Percentiles rank a stretch among this genome's conserved stretches.
Evolutionary conservation across 2,329 filamentous ascomycete genomes (phyloP).

Genomic region (Anisogramma anomala): DNA sequence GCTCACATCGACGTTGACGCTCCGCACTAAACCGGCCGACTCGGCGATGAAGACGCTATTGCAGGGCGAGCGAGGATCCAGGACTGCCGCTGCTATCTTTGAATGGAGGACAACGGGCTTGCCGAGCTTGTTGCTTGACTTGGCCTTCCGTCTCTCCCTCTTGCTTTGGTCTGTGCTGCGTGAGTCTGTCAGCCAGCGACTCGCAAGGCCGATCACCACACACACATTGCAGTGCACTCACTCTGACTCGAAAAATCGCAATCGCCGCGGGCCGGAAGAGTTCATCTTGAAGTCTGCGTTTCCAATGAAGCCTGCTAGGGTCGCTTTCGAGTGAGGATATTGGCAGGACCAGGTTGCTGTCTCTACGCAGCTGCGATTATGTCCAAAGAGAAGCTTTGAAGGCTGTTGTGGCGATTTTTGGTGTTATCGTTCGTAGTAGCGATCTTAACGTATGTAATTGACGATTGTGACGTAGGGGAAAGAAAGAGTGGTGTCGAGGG

Average conservation of each 20-base stretch:
- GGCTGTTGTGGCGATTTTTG: too few species aligned
- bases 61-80: slow-evolving; percentile 50
- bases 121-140: slow-evolving; percentile 67
- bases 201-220: slow-evolving; percentile 22
- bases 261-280: slow-evolving; percentile 64
- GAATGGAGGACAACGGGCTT: slow-evolving; percentile 69
- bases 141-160: slow-evolving; percentile 52
- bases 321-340: too few species aligned
- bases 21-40: slow-evolving; percentile 69
- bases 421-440: too few species aligned
- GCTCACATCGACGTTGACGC: slow-evolving; percentile 61
- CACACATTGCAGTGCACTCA: slow-evolving; percentile 35
- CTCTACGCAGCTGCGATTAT: too few species aligned
- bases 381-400: too few species aligned
- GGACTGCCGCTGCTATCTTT: slow-evolving; percentile 67
- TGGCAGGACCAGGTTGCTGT: too few species aligned
- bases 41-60: slow-evolving; percentile 68
- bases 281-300: slow-evolving; percentile 41
- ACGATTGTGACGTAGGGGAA: too few species aligned
- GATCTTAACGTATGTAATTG: too few species aligned
- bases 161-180: slow-evolving; percentile 38
- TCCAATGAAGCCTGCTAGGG: too few species aligned
- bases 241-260: slow-evolving; percentile 92
- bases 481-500: too few species aligned
- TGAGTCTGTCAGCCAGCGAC: slow-evolving; percentile 4